These are phyloP conservation scores for Populus euphratica DNA, from an alignment of 345 rosid genomes.

Conservation along the genomic window DNA sequence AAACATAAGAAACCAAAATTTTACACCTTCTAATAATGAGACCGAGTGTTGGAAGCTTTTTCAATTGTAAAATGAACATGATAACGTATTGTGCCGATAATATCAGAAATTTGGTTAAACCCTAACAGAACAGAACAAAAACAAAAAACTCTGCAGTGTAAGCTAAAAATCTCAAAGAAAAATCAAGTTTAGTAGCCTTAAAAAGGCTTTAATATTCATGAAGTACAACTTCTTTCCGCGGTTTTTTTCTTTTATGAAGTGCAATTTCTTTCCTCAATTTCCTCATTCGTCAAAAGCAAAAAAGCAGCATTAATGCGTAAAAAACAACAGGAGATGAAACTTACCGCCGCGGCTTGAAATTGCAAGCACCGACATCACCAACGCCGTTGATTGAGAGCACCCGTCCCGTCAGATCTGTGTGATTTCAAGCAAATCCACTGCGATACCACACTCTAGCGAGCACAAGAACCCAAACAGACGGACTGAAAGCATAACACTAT, in stretches of 20 bases:
- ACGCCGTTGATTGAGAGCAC: slow-evolving; percentile 31
- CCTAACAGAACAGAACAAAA: neutral
- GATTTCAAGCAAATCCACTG: slow-evolving; percentile 31
- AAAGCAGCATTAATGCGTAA: neutral
- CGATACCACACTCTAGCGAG: slow-evolving; percentile 33
- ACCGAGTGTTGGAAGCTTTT: neutral
- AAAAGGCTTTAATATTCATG: neutral
- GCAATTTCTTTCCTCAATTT: slow-evolving; percentile 1
- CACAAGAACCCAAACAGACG: slow-evolving; percentile 12
- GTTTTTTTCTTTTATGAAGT: neutral
- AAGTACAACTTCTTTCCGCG: neutral
- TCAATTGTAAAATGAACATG: neutral
- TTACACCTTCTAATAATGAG: neutral
- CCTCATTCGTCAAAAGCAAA: neutral
- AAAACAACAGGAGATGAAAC: neutral
- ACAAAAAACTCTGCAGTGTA: neutral
- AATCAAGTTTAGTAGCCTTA: neutral
- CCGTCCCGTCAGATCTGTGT: slow-evolving; percentile 46
- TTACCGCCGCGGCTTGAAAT: slow-evolving; percentile 36
- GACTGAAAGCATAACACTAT: slow-evolving; percentile 28
- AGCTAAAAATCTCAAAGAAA: neutral
- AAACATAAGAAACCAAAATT: neutral
- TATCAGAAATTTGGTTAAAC: neutral
- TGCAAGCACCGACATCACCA: slow-evolving; percentile 59
- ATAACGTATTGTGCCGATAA: neutral